Evolutionary conservation across 2,329 filamentous ascomycete species (phyloP).

Genomic region (Salinomyces thailandicus): DNA sequence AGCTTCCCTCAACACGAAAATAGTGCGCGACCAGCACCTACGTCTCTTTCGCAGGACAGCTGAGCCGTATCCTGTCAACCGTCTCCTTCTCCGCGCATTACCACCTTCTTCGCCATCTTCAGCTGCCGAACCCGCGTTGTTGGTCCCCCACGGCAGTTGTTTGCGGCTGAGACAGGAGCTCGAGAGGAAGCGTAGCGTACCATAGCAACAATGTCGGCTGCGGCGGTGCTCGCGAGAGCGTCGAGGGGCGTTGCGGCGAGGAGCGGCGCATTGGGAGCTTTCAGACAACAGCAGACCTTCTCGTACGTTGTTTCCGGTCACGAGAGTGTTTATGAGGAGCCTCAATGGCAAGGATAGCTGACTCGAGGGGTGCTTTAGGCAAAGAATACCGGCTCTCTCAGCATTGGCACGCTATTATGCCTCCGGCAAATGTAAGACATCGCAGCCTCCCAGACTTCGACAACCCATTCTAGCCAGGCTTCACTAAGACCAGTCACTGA

Average conservation of each 20-base stretch:
- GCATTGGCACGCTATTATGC: slow-evolving; percentile 58
- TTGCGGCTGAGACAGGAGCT: neutral
- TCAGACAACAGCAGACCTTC: slow-evolving; percentile 25
- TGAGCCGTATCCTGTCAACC: neutral
- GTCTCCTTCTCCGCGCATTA: too few relatives aligned
- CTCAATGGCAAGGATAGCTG: slow-evolving; percentile 6
- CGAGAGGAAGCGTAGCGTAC: too few relatives aligned
- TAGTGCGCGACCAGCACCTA: neutral
- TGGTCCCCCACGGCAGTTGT: too few relatives aligned
- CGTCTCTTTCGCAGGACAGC: neutral
- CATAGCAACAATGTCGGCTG: slow-evolving; percentile 44
- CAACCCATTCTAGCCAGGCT: too few relatives aligned
- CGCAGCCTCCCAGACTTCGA: slow-evolving; percentile 17
- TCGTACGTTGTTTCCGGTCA: slow-evolving; percentile 19
- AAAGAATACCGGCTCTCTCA: slow-evolving; percentile 43
- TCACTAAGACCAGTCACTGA: too few relatives aligned
- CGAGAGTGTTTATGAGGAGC: neutral
- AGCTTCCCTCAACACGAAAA: slow-evolving; percentile 4
- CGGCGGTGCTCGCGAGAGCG: slow-evolving; percentile 35
- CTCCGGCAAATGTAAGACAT: slow-evolving; percentile 48
- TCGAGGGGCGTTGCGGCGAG: slow-evolving; percentile 33
- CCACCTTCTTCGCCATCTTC: too few relatives aligned
- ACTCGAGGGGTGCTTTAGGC: slow-evolving; percentile 18
- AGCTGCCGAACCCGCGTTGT: too few relatives aligned
- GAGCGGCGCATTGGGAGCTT: slow-evolving; percentile 21